Evolutionary conservation across 345 rosid species (phyloP).

Genomic region (Eucalyptus lansdowneana): DNA sequence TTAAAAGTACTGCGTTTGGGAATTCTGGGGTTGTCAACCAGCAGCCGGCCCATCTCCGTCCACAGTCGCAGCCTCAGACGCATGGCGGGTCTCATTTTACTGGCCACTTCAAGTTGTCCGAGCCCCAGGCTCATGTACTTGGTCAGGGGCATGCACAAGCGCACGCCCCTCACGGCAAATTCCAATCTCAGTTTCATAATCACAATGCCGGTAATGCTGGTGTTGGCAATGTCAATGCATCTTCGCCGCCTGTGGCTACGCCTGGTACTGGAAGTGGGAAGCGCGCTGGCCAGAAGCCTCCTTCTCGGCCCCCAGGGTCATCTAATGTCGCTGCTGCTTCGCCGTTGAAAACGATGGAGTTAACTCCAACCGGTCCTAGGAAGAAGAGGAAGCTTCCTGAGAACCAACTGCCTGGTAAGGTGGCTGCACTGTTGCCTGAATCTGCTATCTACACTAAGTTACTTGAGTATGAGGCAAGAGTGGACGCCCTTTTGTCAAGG

Average conservation of each 20-base stretch:
- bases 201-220: background rate
- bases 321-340: background rate
- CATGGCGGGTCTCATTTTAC: background rate
- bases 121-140: background rate
- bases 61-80: background rate
- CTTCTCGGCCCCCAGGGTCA: slow-evolving; percentile 1
- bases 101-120: slow-evolving; percentile 8
- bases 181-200: slow-evolving; percentile 2
- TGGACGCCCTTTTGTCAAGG: background rate
- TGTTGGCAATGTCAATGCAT: background rate
- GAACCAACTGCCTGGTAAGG: background rate
- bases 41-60: background rate
- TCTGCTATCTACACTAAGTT: slow-evolving; percentile 5
- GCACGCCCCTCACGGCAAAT: background rate
- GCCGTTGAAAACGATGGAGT: slow-evolving; percentile 1
- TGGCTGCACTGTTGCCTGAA: slow-evolving; percentile 2
- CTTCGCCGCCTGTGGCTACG: background rate
- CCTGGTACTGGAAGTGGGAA: slow-evolving; percentile 5
- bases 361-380: background rate
- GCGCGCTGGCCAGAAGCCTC: background rate
- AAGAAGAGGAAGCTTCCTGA: slow-evolving; percentile 4
- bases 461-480: slow-evolving; percentile 5
- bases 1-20: background rate
- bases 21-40: background rate
- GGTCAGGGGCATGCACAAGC: background rate